phyloP scores from a whole-genome alignment of 2,329 filamentous ascomycete species.

The Trichophaea hybrida region DNA sequence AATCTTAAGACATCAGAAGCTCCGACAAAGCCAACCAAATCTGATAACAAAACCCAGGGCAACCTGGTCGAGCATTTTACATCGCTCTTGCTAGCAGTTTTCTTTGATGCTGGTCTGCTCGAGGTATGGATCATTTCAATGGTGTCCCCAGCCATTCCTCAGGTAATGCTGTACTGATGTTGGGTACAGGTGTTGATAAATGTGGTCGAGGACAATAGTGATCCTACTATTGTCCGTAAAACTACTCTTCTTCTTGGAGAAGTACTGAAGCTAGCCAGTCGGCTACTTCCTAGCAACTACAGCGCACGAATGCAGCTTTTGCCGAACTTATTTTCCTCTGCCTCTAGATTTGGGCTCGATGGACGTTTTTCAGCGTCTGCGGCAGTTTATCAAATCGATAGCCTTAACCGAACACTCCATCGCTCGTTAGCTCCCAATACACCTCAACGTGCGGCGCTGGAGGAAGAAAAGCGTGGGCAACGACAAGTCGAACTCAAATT shows the following conservation, averaged over 20 bases:
- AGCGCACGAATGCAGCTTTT: conserved; percentile 76
- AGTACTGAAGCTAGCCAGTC: conserved; percentile 75
- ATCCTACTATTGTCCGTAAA: conserved; percentile 46
- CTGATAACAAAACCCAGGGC: conserved; percentile 53
- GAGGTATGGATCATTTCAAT: conserved; percentile 29
- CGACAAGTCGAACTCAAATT: conserved; percentile 39
- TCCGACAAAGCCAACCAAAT: conserved; percentile 34
- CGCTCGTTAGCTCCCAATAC: conserved; percentile 42
- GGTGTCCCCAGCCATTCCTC: background rate
- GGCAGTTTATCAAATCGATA: conserved; percentile 95
- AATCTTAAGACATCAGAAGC: conserved; percentile 51
- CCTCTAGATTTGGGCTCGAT: conserved; percentile 55
- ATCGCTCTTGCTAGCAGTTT: conserved; percentile 67
- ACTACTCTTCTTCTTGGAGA: conserved; percentile 83
- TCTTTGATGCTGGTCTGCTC: conserved; percentile 68
- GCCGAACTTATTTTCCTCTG: conserved; percentile 67
- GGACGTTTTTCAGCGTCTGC: conserved; percentile 68
- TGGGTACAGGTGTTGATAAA: conserved; percentile 34
- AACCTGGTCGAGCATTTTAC: conserved; percentile 92
- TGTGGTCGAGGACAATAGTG: conserved; percentile 38
- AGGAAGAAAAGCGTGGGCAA: conserved; percentile 31
- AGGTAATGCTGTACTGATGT: background rate
- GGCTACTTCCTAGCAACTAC: conserved; percentile 66
- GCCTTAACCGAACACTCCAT: conserved; percentile 84
- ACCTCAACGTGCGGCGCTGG: conserved; percentile 32